Evolutionary conservation across 768 basidiomycete genomes (phyloP), one percentile per base, ranked within the genome.

Genomic region (Termitomyces sp.): DNA sequence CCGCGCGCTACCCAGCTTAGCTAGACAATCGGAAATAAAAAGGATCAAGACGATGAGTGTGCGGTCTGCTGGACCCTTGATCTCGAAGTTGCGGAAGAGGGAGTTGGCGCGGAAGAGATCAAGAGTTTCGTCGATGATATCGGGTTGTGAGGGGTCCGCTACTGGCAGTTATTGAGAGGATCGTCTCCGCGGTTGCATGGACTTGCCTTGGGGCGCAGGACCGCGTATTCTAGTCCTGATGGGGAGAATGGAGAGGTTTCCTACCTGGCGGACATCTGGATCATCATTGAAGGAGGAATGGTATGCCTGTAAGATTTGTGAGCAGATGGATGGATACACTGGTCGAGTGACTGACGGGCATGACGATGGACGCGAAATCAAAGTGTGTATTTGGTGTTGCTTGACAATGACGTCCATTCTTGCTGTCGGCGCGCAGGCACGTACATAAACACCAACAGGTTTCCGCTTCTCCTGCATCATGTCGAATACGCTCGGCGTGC

Each of bases 31-130:
- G 46, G 95, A 98, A 67, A 98, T 86, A 76, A 90, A 99, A 70
- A 99, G 88, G 72, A 98, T 97, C 67, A 98, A 85, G 71, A 98
- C 85, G 78, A 99, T 98, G 68, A 99, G 82, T 41, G 93, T 86
- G 58, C 95, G 87, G 79, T 97, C 95, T 52, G 94, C 94, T 55
- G 93, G 92, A 18, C 94, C 95, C 71, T 98, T 96, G 83, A 99
- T 98, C 79, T 99, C 97, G 66, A 98, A 99, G 77, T 98, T 98
- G 68, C 97, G 89, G 77, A 99, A 99, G 60, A 99, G 88, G 37
- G 95, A 97, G 75, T 99, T 99, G 68, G 96, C 95, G 55, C 97
- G 90, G 77, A 99, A 99, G 59, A 98, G 85, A 75, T 96, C 92
- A 47, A 99, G 79, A 1, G 94, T 88, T 74, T 99, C 97, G 73